phyloP scores from a whole-genome alignment of 106 monocot species.

The Apostasia ramifera region DNA sequence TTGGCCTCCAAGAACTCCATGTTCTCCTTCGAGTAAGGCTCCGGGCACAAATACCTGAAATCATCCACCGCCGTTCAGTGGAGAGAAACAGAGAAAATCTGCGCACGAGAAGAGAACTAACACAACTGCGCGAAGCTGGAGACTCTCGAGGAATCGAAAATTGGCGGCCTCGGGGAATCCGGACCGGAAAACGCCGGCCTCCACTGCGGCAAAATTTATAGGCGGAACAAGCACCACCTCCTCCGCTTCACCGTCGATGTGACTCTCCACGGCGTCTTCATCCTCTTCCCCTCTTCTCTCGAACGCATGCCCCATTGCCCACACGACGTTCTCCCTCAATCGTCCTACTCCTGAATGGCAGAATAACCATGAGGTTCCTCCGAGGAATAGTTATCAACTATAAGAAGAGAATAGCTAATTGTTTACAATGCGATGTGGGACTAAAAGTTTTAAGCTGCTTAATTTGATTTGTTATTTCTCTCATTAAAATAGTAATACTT shows the following conservation, averaged over 20 bases:
- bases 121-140: slow-evolving; percentile 35
- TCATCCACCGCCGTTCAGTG: not conserved
- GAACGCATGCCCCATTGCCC: not conserved
- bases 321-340: no score
- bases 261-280: not conserved
- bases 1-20: slow-evolving; percentile 24
- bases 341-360: no score
- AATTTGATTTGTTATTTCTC: no score
- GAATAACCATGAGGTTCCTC: no score
- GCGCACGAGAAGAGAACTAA: not conserved
- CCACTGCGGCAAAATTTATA: slow-evolving; percentile 44
- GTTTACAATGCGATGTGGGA: no score
- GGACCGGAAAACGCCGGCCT: slow-evolving; percentile 44
- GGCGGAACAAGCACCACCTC: slow-evolving; percentile 24
- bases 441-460: no score
- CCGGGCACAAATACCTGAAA: slow-evolving; percentile 35
- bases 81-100: no score
- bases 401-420: no score
- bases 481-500: no score
- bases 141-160: slow-evolving; percentile 33
- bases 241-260: not conserved
- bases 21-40: slow-evolving; percentile 33
- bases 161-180: slow-evolving; percentile 35
- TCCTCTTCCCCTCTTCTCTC: not conserved
- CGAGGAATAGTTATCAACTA: no score